A percentile compares a stretch with the other conserved stretches of the same genome.
phyloP scores from a whole-genome alignment of 208 protist species.

The Trypanosoma vivax region DNA sequence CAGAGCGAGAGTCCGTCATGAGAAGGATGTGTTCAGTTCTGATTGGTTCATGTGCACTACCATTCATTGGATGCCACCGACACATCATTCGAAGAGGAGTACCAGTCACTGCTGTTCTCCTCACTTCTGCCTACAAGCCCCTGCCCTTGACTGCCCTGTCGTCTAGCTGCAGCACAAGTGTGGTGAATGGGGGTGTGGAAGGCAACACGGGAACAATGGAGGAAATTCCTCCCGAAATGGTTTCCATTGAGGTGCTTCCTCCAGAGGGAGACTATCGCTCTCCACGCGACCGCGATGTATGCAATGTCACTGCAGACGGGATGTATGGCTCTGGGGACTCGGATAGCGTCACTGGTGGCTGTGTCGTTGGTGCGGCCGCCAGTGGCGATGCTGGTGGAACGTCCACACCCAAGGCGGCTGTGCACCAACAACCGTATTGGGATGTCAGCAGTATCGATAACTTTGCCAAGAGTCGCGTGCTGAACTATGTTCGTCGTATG shows the following conservation, averaged over 20 bases:
- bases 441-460: conserved; percentile 51
- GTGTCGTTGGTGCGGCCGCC: neutral
- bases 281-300: no score
- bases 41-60: no score
- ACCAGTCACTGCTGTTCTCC: no score
- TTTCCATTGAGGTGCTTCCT: conserved; percentile 37
- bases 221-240: conserved; percentile 38
- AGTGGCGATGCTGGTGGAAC: neutral
- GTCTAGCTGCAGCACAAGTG: neutral
- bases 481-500: conserved; percentile 69
- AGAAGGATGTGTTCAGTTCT: no score
- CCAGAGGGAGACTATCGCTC: conserved; percentile 13
- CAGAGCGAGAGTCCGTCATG: no score
- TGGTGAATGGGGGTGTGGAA: neutral
- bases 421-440: conserved; percentile 23
- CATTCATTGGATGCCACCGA: no score
- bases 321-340: neutral
- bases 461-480: conserved; percentile 59
- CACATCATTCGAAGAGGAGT: no score
- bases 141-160: neutral
- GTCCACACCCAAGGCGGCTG: neutral
- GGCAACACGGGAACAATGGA: neutral
- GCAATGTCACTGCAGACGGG: neutral
- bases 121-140: no score
- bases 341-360: conserved; percentile 5